Evolutionary conservation across 2,329 filamentous ascomycete species (phyloP), one percentile per base, ranked within the genome.

Genomic region (Pyrenophora tritici-repentis): DNA sequence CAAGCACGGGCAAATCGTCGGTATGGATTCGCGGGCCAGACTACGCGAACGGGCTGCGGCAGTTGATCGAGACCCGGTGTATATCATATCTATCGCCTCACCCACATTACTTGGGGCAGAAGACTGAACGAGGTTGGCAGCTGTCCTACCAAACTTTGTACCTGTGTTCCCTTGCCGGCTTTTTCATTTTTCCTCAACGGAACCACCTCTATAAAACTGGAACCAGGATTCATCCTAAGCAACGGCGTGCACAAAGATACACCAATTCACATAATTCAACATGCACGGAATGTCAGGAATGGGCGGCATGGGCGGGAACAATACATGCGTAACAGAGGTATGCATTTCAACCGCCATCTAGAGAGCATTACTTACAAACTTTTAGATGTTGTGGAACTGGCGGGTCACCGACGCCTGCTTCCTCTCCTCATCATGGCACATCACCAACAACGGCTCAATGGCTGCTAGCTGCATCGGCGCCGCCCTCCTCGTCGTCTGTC

Each of bases 361-460:
- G 26, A 29, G 26, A 17, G 20, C 24, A 35, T 9, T 9, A 43
- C 44, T 59, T n/a, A 60, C 41, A 4, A 14, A 26, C 17, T 2
- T 1, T 4, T 13, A 89, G 86, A 91, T 91, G 88, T 77, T 90
- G 34, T 90, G 88, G 87, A 91, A 91, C 72, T 90, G 87, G 86
- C 80, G 88, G 71, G 87, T 86, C 3, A 77, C 89, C 67, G 85
- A 88, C 68, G 75, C 86, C 16, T 90, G 78, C 55, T 93, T 94
- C 79, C 81, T 94, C 66, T 76, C 87, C 18, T 62, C 70, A 6
- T 78, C 80, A 17, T 94, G 90, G 89, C 85, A 85, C 65, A 82
- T 93, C 70, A 86, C 77, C 13, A 87, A 86, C 18, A 75, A 73
- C 2, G 86, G 82, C 70, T 87, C 87, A 81, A 93, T 95, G 68